Percentiles rank a stretch among this genome's conserved stretches.
These are phyloP conservation scores for Hypoxylon sp. DNA, from an alignment of 2,329 filamentous ascomycete species.

Conservation along the genomic window DNA sequence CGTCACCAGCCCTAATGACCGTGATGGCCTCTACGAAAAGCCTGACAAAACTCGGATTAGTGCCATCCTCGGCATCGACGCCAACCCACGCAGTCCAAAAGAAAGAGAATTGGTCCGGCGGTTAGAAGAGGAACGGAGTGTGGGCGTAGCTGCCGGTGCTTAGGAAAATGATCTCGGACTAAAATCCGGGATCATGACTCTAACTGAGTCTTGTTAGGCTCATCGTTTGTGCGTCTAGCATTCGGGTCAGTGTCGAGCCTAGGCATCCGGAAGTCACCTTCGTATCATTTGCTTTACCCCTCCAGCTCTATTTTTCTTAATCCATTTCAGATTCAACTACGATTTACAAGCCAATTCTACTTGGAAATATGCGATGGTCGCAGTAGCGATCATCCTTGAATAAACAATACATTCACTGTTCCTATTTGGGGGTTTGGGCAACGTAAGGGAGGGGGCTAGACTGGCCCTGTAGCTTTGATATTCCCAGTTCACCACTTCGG, in stretches of 20 bases:
- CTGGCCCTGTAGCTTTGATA: conserved; percentile 15
- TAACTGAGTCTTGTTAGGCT: not conserved
- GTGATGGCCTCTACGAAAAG: conserved; percentile 58
- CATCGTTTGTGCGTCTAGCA: conserved; percentile 3
- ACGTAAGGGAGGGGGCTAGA: conserved; percentile 13
- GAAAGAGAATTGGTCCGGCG: conserved; percentile 71
- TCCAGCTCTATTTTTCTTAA: conserved; percentile 25
- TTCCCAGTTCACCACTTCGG: not conserved
- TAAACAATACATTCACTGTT: conserved; percentile 22
- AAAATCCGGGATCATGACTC: not conserved
- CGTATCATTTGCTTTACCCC: conserved; percentile 5
- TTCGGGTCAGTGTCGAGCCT: not conserved
- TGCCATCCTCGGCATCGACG: conserved; percentile 73
- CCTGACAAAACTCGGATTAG: conserved; percentile 74
- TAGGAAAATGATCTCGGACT: conserved; percentile 39
- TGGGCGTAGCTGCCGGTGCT: conserved; percentile 53
- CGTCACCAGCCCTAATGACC: conserved; percentile 66
- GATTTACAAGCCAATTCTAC: conserved; percentile 30
- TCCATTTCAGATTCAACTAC: conserved; percentile 19
- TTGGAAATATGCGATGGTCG: conserved; percentile 14
- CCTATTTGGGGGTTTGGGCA: conserved; percentile 24
- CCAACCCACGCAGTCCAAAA: conserved; percentile 69
- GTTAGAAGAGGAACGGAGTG: conserved; percentile 66
- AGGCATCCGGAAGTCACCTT: not conserved
- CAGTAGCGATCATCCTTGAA: conserved; percentile 15